Evolutionary conservation across 257 asterid genomes (phyloP), one percentile per base, ranked within the genome.

Genomic region (Solanum raphanifolium): DNA sequence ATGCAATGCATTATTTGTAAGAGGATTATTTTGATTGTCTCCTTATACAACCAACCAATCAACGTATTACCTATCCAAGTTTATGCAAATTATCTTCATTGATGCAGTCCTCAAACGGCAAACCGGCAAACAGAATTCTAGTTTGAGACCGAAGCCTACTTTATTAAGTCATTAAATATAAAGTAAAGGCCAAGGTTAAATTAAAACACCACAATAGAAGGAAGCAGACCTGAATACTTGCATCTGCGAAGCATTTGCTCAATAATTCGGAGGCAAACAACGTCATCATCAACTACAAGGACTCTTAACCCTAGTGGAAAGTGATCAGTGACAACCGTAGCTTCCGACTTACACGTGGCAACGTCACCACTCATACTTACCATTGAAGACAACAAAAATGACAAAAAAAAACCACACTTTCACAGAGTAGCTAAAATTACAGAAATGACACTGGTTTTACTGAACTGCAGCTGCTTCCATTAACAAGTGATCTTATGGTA

Each of bases 231-330:
- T 1, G 68, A 48, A 82, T 95, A 95, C 91, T 90, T 87, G 95
- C 98, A 95, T 88, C 87, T 93, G 78, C 94, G 94, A 76, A 95
- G 98, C 98, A 95, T 95, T 87, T 89, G 92, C 90, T 95, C 98
- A 32, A 95, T 88, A 66, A 95, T 92, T 46, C 92, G 93, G 81
- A 95, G 89, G 90, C 98, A 95, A 83, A 87, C 87, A 83, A 92
- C 41, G 90, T 93, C 95, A 68, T 95, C 98, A 34, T 95, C 98
- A 90, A 95, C 98, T 87, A 93, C 95, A 87, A 94, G 89, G 72
- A 95, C 98, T 93, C 94, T 95, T 86, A 95, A 90, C 76, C 98
- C 98, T 74, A 25, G 92, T 85, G 98, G 98, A 75, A 95, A 95
- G 92, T 91, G 92, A 86, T 94, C 95, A 87, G 95, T 85, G 89